Evolutionary conservation across 495 filamentous ascomycete genomes (phyloP).

Genomic region (Hypoxylon fragiforme): DNA sequence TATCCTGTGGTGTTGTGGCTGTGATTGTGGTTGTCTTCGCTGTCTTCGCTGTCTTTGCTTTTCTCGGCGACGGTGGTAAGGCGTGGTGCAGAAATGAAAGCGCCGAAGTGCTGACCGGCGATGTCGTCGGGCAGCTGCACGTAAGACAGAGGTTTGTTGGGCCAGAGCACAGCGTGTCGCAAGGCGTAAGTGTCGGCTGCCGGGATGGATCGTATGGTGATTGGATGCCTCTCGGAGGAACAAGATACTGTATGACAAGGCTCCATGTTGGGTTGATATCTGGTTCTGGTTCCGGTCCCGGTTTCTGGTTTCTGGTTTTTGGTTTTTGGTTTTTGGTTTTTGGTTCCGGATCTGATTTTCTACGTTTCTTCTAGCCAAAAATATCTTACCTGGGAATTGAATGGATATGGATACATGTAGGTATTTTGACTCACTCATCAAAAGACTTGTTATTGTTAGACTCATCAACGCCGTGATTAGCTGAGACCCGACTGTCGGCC

Average conservation of each 20-base stretch:
- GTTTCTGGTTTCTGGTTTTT: no score
- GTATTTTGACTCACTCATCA: background rate
- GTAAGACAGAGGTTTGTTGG: constrained; percentile 30
- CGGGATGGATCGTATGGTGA: constrained; percentile 18
- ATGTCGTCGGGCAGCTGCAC: constrained; percentile 32
- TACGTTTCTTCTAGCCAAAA: no score
- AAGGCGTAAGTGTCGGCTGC: constrained; percentile 23
- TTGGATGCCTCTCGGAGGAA: constrained; percentile 2
- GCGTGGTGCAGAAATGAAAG: constrained; percentile 4
- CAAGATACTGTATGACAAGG: constrained; percentile 5
- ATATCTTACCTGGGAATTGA: no score
- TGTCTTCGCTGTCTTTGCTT: background rate
- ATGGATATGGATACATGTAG: no score
- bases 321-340: no score
- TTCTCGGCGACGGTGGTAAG: background rate
- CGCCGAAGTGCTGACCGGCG: constrained; percentile 27
- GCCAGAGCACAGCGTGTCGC: constrained; percentile 31
- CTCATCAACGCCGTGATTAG: constrained; percentile 4
- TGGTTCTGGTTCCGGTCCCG: constrained; percentile 4
- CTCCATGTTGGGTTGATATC: constrained; percentile 28
- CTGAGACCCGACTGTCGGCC: constrained; percentile 18
- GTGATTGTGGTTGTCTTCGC: background rate
- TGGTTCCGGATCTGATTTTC: no score
- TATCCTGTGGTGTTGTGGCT: background rate
- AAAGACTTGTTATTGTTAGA: background rate